Base-by-base conservation (phyloP, 768 basidiomycete species). In the Russula sp. region DNA sequence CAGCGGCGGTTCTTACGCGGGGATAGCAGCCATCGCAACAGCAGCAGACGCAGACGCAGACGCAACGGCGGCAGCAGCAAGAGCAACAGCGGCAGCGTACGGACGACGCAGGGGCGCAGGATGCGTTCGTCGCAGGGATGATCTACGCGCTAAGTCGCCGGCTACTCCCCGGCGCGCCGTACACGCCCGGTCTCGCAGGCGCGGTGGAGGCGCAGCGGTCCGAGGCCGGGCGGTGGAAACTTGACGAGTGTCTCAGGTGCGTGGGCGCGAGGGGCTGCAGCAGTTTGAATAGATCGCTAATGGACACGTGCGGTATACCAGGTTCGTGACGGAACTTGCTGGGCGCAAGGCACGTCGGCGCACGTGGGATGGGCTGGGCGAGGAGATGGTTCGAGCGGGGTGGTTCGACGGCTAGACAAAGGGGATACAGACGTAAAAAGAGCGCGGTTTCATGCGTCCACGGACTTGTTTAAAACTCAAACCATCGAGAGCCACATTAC, bases 81-180 rank as follows among this genome's bases (percentile, higher is more conserved):
- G n/a, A 50, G 8, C 48, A 39, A 2, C 47, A 49, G 20, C n/a
- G 10, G 2, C 40, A 58, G 3, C 31, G 74, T 2, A 75, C 84
- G 8, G 90, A 91, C 69, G 89, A 91, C 67, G 81, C 86, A 9
- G 89, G 89, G 1, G 86, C 87, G 2, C 87, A 91, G 67, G 86
- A 89, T 61, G 90, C 89, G 3, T 91, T 91, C 68, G 82, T 91
- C 18, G 86, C 88, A 0, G 91, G 90, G 8, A 92, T 94, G 89
- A 88, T 94, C 59, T 93, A 84, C 73, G 84, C 90, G 0, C 71
- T 94, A 67, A 91, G 86, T 59, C 76, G 89, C 67, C 79, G 84
- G 50, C 75, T 91, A 57, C 74, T 86, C 52, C 91, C 91, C 37
- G 89, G 91, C 0, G 73, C 81, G 9, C 91, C 89, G n/a, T 93